These are phyloP conservation scores for Coriaria nepalensis DNA, from an alignment of 306 rosid genomes.

Conservation along the genomic window DNA sequence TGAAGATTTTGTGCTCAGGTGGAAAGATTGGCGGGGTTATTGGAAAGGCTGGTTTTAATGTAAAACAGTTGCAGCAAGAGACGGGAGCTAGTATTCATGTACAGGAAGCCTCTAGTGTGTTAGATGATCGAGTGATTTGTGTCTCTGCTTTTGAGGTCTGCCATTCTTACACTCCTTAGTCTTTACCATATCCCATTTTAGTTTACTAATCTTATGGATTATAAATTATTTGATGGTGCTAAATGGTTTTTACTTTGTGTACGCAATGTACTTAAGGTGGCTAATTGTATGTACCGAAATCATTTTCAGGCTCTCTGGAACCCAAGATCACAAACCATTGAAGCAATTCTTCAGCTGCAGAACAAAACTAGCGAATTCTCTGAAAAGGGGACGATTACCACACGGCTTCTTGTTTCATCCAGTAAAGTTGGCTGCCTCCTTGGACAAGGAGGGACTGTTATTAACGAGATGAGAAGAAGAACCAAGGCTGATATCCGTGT, in stretches of 20 bases:
- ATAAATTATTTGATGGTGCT: conserved; percentile 8
- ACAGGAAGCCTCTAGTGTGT: conserved; percentile 19
- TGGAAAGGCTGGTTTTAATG: conserved; percentile 29
- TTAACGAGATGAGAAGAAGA: conserved; percentile 27
- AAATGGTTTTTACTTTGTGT: not conserved
- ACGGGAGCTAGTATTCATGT: conserved; percentile 22
- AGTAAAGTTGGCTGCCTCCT: conserved; percentile 29
- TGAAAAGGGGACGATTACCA: conserved; percentile 17
- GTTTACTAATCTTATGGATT: not conserved
- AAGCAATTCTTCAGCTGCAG: conserved; percentile 28
- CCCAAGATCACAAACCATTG: conserved; percentile 23
- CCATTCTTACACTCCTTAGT: not conserved
- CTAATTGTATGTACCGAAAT: conserved; percentile 3
- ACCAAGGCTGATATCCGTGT: conserved; percentile 17
- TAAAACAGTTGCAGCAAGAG: conserved; percentile 25
- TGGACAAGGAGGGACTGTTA: conserved; percentile 32
- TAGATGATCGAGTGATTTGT: conserved; percentile 22
- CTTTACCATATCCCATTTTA: not conserved
- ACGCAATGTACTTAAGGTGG: conserved; percentile 4
- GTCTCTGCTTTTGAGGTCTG: conserved; percentile 28
- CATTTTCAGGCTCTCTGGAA: conserved; percentile 18
- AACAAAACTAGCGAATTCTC: conserved; percentile 18
- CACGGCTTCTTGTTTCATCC: conserved; percentile 25
- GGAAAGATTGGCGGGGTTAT: conserved; percentile 31
- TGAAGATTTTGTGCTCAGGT: conserved; percentile 22